Conservation (phyloP, 345 rosid species). For the Populus ilicifolia region DNA sequence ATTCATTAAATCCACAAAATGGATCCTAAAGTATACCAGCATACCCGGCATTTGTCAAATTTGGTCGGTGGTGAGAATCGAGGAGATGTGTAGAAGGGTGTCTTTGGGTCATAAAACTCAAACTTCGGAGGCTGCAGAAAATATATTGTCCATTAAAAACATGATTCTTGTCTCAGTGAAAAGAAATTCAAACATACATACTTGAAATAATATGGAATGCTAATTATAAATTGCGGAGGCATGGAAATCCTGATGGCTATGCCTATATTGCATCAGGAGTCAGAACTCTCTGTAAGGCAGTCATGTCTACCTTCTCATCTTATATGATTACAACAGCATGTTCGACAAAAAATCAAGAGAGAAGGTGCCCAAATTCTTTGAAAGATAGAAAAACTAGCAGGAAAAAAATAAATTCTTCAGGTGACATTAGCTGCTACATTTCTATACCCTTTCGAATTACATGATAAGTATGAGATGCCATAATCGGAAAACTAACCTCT, state of each 20-base stretch:
- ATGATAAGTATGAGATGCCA: neutral
- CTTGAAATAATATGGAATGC: neutral
- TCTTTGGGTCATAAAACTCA: constrained; percentile 80
- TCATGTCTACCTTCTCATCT: neutral
- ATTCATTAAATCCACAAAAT: constrained; percentile 7
- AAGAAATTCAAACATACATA: neutral
- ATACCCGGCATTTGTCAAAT: constrained; percentile 73
- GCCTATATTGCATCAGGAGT: neutral
- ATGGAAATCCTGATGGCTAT: neutral
- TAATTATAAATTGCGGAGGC: neutral
- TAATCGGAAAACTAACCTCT: constrained; percentile 47
- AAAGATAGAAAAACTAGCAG: no score
- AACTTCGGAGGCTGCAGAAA: constrained; percentile 63
- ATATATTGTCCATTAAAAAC: neutral
- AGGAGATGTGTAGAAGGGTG: constrained; percentile 92
- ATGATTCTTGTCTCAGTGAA: neutral
- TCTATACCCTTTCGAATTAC: neutral
- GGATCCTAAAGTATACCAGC: constrained; percentile 9
- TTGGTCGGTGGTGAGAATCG: constrained; percentile 86
- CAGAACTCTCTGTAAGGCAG: neutral
- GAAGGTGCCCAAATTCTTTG: neutral
- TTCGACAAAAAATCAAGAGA: neutral
- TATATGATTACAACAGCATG: neutral
- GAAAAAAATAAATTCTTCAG: neutral
- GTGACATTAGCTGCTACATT: neutral